Evolutionary conservation across 148 eudicot genomes (phyloP).

Genomic region (Rhododendron molle): DNA sequence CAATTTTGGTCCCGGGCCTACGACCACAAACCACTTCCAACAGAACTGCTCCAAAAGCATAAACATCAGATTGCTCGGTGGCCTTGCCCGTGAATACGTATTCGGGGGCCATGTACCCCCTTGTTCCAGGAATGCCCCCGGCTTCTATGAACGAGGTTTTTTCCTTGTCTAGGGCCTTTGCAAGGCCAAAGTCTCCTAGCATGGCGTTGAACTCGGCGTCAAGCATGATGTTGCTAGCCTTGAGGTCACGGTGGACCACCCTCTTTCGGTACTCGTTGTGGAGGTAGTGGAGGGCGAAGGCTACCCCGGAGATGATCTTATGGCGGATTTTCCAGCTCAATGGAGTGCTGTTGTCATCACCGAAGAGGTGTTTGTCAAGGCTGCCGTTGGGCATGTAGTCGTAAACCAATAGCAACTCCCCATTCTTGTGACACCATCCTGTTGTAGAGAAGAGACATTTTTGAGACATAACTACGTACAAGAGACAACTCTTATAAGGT

Average conservation of each 20-base stretch:
- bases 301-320: constrained; percentile 42
- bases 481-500: neutral
- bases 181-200: constrained; percentile 84
- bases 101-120: constrained; percentile 91
- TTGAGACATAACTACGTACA: neutral
- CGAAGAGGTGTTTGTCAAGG: constrained; percentile 64
- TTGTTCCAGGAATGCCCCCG: constrained; percentile 65
- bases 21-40: constrained; percentile 65
- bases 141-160: constrained; percentile 64
- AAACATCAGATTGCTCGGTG: constrained; percentile 53
- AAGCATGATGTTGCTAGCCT: constrained; percentile 86
- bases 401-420: constrained; percentile 61
- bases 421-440: constrained; percentile 93
- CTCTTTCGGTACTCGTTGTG: constrained; percentile 67
- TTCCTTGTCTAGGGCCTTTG: constrained; percentile 70
- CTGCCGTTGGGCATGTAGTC: constrained; percentile 92
- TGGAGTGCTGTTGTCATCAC: constrained; percentile 11
- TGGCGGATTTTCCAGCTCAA: constrained; percentile 44
- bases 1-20: constrained; percentile 52
- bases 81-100: constrained; percentile 79
- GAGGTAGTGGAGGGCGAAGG: constrained; percentile 55
- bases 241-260: constrained; percentile 84
- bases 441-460: neutral
- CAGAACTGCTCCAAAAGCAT: constrained; percentile 16
- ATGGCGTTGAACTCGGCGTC: constrained; percentile 75